Conservation (phyloP, 805 yeast genomes). For the Kluyveromyces siamensis region DNA sequence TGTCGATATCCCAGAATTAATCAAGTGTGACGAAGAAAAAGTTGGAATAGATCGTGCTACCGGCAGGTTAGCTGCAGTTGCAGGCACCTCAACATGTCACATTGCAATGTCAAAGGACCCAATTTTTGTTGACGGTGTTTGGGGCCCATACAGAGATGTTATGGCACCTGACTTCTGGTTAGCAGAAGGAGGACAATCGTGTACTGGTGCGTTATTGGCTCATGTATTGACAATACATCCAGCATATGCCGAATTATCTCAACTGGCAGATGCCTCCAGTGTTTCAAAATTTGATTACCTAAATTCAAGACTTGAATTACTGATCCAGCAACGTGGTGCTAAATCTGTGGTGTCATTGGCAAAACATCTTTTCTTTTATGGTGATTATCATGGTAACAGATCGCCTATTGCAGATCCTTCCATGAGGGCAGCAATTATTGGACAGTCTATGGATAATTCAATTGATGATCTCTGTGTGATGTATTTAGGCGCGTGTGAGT, state of each 20-base stretch:
- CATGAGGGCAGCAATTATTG: slow-evolving; percentile 89
- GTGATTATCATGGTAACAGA: slow-evolving; percentile 94
- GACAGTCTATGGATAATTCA: slow-evolving; percentile 85
- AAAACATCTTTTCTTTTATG: slow-evolving; percentile 82
- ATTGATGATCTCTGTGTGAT: slow-evolving; percentile 76
- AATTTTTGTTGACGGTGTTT: slow-evolving; percentile 88
- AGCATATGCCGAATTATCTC: slow-evolving; percentile 64
- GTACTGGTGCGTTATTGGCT: slow-evolving; percentile 90
- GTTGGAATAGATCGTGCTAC: slow-evolving; percentile 50
- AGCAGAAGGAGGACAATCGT: slow-evolving; percentile 98
- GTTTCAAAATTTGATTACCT: slow-evolving; percentile 75
- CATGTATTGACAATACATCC: slow-evolving; percentile 87
- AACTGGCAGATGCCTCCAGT: slow-evolving; percentile 57
- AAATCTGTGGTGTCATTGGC: slow-evolving; percentile 76
- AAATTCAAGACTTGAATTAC: slow-evolving; percentile 61
- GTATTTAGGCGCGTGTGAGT: slow-evolving; percentile 92
- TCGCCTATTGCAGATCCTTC: slow-evolving; percentile 94
- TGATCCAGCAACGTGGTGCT: slow-evolving; percentile 46
- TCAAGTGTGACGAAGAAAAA: slow-evolving; percentile 38
- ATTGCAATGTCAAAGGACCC: slow-evolving; percentile 78
- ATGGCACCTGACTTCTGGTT: slow-evolving; percentile 87
- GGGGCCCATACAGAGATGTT: slow-evolving; percentile 97
- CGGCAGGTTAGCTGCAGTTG: slow-evolving; percentile 93
- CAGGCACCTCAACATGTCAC: slow-evolving; percentile 97
- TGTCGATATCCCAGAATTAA: slow-evolving; percentile 39